Conservation (phyloP, 73 alveolate species). For the Paramecium caudatum region DNA sequence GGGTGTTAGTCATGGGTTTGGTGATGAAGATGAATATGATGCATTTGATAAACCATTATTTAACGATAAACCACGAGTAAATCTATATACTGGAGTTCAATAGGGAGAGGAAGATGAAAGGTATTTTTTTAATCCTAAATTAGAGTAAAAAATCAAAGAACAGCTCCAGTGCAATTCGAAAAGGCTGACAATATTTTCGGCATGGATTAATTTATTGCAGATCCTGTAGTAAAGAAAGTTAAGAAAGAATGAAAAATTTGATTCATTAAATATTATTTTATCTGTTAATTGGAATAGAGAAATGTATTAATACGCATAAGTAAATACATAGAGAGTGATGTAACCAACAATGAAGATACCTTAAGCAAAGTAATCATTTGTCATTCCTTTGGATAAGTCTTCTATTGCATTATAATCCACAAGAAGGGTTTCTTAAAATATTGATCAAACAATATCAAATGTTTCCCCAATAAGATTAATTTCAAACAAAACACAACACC, state of each 20-base stretch:
- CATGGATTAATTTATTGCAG: slow-evolving; percentile 47
- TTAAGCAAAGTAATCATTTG: not conserved
- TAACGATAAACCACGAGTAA: not conserved
- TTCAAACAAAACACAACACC: not conserved
- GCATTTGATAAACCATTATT: slow-evolving; percentile 50
- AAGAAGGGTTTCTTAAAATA: slow-evolving; percentile 29
- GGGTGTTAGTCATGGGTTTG: slow-evolving; percentile 60
- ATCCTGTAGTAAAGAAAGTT: slow-evolving; percentile 11
- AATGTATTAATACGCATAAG: slow-evolving; percentile 12
- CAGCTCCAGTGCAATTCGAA: not conserved
- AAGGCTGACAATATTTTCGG: slow-evolving; percentile 8
- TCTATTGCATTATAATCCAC: slow-evolving; percentile 9
- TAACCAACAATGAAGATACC: slow-evolving; percentile 31
- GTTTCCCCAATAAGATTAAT: slow-evolving; percentile 41
- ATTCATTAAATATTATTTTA: too few species aligned
- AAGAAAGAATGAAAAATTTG: not conserved
- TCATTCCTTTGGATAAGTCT: slow-evolving; percentile 34
- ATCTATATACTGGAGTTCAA: not conserved
- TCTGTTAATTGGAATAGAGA: slow-evolving; percentile 49
- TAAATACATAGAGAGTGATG: slow-evolving; percentile 18
- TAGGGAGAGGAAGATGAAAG: slow-evolving; percentile 40
- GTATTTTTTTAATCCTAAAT: too few species aligned
- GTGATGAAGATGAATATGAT: slow-evolving; percentile 62
- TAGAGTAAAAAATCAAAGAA: not conserved
- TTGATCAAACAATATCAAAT: not conserved